A percentile compares a stretch with the other conserved stretches of the same genome.
Evolutionary conservation across 2,329 filamentous ascomycete species (phyloP).

Genomic region (Seiridium unicorne): DNA sequence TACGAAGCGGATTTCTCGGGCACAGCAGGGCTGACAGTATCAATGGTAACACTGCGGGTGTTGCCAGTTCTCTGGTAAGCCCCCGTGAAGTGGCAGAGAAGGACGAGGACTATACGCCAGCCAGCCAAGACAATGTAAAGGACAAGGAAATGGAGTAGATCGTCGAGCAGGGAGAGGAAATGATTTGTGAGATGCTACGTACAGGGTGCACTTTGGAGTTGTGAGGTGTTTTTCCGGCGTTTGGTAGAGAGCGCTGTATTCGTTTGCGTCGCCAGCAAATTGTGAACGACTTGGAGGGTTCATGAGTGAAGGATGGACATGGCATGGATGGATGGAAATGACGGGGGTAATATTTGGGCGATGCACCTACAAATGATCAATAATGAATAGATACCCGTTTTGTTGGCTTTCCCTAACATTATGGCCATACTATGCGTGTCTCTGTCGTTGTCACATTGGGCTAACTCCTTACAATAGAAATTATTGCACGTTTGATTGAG

Average conservation of each 20-base stretch:
- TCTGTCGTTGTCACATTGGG: too few species aligned
- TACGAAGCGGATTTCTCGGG: slow-evolving; percentile 73
- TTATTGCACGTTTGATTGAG: too few species aligned
- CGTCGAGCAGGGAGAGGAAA: too few species aligned
- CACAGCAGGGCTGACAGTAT: slow-evolving; percentile 83
- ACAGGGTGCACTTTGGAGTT: background rate
- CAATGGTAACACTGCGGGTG: slow-evolving; percentile 67
- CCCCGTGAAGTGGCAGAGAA: slow-evolving; percentile 42
- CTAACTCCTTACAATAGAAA: too few species aligned
- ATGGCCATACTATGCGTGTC: too few species aligned
- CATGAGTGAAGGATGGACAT: background rate
- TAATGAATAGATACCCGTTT: slow-evolving; percentile 1
- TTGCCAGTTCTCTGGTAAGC: slow-evolving; percentile 62
- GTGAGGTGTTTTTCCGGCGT: background rate
- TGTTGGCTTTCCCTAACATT: background rate
- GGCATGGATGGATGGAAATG: background rate
- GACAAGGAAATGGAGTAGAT: background rate
- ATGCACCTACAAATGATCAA: background rate
- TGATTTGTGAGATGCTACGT: too few species aligned
- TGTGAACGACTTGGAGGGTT: background rate
- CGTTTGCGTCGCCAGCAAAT: background rate
- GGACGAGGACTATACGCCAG: slow-evolving; percentile 22
- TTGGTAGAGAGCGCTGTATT: background rate
- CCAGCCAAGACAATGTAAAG: slow-evolving; percentile 16
- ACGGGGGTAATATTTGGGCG: background rate